phyloP scores from a whole-genome alignment of 1,139 yeast species.

The Candida neerlandica region DNA sequence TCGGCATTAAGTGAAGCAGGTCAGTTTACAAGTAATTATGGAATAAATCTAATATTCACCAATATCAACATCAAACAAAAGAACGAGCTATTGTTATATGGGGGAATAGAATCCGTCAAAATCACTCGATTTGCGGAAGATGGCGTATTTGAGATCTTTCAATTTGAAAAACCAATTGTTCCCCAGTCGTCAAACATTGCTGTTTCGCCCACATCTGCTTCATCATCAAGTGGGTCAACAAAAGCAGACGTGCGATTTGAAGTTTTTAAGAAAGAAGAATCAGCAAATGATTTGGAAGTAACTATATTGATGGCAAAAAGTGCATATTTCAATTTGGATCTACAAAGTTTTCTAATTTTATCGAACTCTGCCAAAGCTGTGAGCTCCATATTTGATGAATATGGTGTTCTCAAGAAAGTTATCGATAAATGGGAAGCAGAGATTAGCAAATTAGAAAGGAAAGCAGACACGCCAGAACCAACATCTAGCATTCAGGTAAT shows the following conservation, averaged over 20 bases:
- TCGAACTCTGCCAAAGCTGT: slow-evolving; percentile 17
- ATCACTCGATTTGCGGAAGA: slow-evolving; percentile 24
- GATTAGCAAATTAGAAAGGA: background rate
- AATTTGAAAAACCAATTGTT: slow-evolving; percentile 18
- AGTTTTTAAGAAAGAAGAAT: slow-evolving; percentile 32
- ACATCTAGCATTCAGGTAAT: slow-evolving; percentile 21
- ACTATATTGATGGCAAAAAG: slow-evolving; percentile 51
- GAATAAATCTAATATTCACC: slow-evolving; percentile 28
- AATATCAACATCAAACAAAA: slow-evolving; percentile 46
- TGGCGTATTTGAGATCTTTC: slow-evolving; percentile 21
- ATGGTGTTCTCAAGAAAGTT: slow-evolving; percentile 13
- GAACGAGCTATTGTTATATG: slow-evolving; percentile 44
- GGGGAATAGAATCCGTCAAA: slow-evolving; percentile 43
- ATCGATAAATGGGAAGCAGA: slow-evolving; percentile 15
- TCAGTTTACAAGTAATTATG: slow-evolving; percentile 32
- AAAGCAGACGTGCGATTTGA: slow-evolving; percentile 59
- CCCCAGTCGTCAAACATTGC: slow-evolving; percentile 8
- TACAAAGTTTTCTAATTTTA: slow-evolving; percentile 20
- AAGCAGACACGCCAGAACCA: background rate
- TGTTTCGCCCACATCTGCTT: slow-evolving; percentile 11
- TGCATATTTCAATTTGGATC: slow-evolving; percentile 36
- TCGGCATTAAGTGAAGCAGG: slow-evolving; percentile 48
- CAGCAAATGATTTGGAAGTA: slow-evolving; percentile 29
- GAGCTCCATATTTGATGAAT: slow-evolving; percentile 12
- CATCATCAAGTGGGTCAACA: slow-evolving; percentile 10